These are phyloP conservation scores for Aspergillus sp. DNA, from an alignment of 2,329 filamentous ascomycete genomes.

Conservation along the genomic window DNA sequence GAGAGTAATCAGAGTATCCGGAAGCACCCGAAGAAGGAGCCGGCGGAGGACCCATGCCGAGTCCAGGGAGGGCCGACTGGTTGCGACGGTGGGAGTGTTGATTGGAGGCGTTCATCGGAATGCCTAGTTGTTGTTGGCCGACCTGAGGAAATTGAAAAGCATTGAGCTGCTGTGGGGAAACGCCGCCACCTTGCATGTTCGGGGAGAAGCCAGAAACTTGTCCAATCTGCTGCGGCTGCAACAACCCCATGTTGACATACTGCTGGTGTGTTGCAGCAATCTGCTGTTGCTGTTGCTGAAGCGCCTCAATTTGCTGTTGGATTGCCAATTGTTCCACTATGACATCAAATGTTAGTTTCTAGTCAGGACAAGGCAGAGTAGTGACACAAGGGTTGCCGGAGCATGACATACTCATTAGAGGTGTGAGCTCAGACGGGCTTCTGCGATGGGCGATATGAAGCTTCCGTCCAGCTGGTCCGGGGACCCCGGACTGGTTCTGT, in stretches of 20 bases:
- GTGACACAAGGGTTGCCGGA: constrained; percentile 40
- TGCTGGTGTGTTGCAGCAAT: constrained; percentile 96
- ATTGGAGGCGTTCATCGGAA: constrained; percentile 74
- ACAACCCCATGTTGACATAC: constrained; percentile 96
- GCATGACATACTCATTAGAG: constrained; percentile 87
- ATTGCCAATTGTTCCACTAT: constrained; percentile 96
- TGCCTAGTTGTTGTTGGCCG: constrained; percentile 70
- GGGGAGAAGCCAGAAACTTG: constrained; percentile 74
- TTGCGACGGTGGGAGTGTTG: constrained; percentile 95
- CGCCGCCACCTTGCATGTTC: constrained; percentile 71
- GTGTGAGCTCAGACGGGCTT: constrained; percentile 95
- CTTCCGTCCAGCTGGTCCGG: constrained; percentile 81
- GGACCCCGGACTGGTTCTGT: constrained; percentile 59
- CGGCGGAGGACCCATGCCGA: constrained; percentile 87
- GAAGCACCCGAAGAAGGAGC: constrained; percentile 88
- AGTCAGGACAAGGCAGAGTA: constrained; percentile 22
- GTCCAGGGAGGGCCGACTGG: constrained; percentile 92
- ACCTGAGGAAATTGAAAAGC: constrained; percentile 90
- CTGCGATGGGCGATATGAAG: constrained; percentile 96
- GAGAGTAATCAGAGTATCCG: constrained; percentile 81
- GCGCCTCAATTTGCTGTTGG: constrained; percentile 95
- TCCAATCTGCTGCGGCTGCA: constrained; percentile 81
- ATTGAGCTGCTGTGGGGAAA: constrained; percentile 74
- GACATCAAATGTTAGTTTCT: constrained; percentile 1
- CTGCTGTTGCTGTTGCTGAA: constrained; percentile 97